Base-by-base conservation (phyloP, 148 eudicot genomes). In the Vaccinium myrtillus region DNA sequence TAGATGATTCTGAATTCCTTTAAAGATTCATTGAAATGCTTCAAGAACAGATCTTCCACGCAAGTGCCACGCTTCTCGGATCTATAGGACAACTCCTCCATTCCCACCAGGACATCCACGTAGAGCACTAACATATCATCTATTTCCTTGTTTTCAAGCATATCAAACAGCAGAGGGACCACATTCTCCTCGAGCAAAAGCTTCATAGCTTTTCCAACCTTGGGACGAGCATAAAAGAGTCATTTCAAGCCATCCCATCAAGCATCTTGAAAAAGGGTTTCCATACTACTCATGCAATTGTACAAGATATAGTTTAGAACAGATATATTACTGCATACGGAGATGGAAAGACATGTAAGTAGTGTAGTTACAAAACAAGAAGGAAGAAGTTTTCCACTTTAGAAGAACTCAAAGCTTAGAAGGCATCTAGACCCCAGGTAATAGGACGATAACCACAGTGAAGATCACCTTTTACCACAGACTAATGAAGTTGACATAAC, bases 31-130 rank as follows among this genome's bases (percentile, higher is more conserved):
- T 21, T 77, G 56, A 48, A 77, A 14, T 77, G 56, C 56, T 21
- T 77, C 55, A 77, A 48, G 51, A 48, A 46, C 56, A 48, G 8
- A 4, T 46, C 15, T 46, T 77, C 79, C 56, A n/a, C 53, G 0
- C 21, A 49, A 77, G 15, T 8, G 7, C 55, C 55, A 49, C 30
- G 30, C 54, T 77, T 49, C 79, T 77, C 79, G 8, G 51, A 77
- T 77, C 79, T 77, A n/a, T 48, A 77, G 51, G 79, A 77, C 56
- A 77, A 49, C 32, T 23, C 55, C 8, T 49, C 4, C n/a, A 27
- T 48, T 77, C 79, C 79, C 56, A 49, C 27, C 56, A 77, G 79
- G 53, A 15, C 79, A 77, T 77, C 79, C 19, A 77, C 49, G 56
- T 49, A 77, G 51, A 77, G 14, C 1, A 0, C 51, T 11, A 30